Evolutionary conservation across 2,329 filamentous ascomycete genomes (phyloP).

Genomic region (Nemania sp.): DNA sequence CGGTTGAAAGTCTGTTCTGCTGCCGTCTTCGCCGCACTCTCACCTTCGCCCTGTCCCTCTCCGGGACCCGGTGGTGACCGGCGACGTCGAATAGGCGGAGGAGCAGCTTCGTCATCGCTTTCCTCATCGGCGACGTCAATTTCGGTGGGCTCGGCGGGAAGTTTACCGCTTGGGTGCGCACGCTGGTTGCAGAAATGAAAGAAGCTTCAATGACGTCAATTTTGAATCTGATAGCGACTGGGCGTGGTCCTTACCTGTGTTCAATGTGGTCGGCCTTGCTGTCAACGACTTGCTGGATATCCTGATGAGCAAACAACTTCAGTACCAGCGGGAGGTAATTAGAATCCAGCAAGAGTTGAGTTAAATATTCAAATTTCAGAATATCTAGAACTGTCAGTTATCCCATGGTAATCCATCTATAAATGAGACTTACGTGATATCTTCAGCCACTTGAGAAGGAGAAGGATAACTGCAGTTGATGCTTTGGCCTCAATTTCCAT

Average conservation of each 20-base stretch:
- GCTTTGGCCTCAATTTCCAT: conserved; percentile 91
- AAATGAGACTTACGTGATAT: conserved; percentile 72
- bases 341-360: conserved; percentile 88
- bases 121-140: conserved; percentile 48
- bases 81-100: conserved; percentile 75
- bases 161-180: conserved; percentile 37
- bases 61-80: conserved; percentile 49
- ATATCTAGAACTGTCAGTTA: conserved; percentile 62
- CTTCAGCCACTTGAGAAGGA: conserved; percentile 96
- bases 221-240: not conserved
- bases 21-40: conserved; percentile 36
- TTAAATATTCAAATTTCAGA: conserved; percentile 93
- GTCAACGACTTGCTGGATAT: conserved; percentile 87
- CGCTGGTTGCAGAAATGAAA: conserved; percentile 80
- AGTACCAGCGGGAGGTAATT: conserved; percentile 92
- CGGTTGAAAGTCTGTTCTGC: conserved; percentile 45
- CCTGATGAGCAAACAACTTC: conserved; percentile 92
- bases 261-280: conserved; percentile 82
- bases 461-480: conserved; percentile 81
- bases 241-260: conserved; percentile 63
- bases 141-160: conserved; percentile 35
- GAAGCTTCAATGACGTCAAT: conserved; percentile 61
- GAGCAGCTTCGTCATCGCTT: conserved; percentile 77
- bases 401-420: not conserved
- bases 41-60: conserved; percentile 32